Evolutionary conservation across 257 asterid genomes (phyloP).

Genomic region (Solanum dulcamara): DNA sequence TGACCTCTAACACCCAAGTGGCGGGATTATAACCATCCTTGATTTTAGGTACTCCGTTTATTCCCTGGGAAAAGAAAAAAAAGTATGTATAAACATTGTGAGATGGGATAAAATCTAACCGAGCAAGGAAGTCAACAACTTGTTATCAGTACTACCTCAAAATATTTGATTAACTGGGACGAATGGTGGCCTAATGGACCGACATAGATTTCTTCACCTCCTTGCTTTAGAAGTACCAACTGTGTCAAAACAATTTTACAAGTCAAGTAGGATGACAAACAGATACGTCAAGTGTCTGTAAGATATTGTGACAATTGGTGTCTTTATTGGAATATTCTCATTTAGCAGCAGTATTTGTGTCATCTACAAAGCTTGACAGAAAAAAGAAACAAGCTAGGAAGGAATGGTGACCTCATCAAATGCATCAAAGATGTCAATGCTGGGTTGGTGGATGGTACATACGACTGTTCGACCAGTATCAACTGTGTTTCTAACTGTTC

Average conservation of each 20-base stretch:
- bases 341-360: neutral
- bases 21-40: constrained; percentile 76
- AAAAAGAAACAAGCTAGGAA: neutral
- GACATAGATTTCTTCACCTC: constrained; percentile 72
- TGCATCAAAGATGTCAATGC: constrained; percentile 12
- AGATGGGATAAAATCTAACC: neutral
- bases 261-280: neutral
- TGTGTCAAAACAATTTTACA: constrained; percentile 8
- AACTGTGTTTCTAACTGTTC: constrained; percentile 3
- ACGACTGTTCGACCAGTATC: constrained; percentile 11
- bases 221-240: constrained; percentile 67
- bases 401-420: constrained; percentile 10
- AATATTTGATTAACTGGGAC: constrained; percentile 44
- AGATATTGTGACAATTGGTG: neutral
- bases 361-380: neutral
- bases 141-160: constrained; percentile 40
- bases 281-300: neutral
- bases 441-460: constrained; percentile 14
- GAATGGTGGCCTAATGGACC: constrained; percentile 77
- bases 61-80: constrained; percentile 16
- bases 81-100: neutral
- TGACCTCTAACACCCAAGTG: constrained; percentile 81
- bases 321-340: neutral
- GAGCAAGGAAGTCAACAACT: neutral
- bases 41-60: constrained; percentile 37